phyloP scores from a whole-genome alignment of 257 asterid genomes.

The Fraxinus americana region DNA sequence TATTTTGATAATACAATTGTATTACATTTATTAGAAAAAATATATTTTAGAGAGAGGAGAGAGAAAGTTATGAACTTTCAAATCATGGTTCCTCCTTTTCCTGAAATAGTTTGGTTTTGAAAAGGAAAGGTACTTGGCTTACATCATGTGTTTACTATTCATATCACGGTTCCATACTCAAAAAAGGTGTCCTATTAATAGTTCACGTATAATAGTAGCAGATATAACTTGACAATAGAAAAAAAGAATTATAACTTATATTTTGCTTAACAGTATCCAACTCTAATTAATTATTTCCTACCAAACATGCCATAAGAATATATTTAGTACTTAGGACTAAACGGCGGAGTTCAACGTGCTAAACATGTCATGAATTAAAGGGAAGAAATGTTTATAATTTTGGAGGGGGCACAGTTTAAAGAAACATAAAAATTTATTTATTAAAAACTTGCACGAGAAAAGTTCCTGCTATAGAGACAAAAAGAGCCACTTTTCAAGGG shows the following conservation, averaged over 20 bases:
- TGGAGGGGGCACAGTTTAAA: neutral
- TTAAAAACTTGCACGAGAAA: conserved; percentile 14
- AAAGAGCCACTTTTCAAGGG: conserved; percentile 14
- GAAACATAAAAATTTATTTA: neutral
- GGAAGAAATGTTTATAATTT: neutral
- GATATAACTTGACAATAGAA: too few species aligned
- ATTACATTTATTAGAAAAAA: neutral
- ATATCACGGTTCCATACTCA: too few species aligned
- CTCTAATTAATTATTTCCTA: too few species aligned
- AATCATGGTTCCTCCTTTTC: conserved; percentile 24
- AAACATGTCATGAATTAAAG: neutral
- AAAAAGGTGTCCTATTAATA: too few species aligned
- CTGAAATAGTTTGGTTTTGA: conserved; percentile 22
- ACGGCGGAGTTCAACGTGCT: neutral
- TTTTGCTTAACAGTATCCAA: too few species aligned
- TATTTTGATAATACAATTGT: conserved; percentile 20
- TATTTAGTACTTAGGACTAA: neutral
- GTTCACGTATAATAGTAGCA: too few species aligned
- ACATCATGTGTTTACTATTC: too few species aligned
- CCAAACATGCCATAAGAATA: too few species aligned
- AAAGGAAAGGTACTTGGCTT: conserved; percentile 21
- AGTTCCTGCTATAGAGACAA: conserved; percentile 15
- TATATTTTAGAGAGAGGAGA: neutral
- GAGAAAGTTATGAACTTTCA: conserved; percentile 12
- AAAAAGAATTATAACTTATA: too few species aligned